phyloP scores from a whole-genome alignment of 805 yeast genomes.

The Pichia occidentalis region DNA sequence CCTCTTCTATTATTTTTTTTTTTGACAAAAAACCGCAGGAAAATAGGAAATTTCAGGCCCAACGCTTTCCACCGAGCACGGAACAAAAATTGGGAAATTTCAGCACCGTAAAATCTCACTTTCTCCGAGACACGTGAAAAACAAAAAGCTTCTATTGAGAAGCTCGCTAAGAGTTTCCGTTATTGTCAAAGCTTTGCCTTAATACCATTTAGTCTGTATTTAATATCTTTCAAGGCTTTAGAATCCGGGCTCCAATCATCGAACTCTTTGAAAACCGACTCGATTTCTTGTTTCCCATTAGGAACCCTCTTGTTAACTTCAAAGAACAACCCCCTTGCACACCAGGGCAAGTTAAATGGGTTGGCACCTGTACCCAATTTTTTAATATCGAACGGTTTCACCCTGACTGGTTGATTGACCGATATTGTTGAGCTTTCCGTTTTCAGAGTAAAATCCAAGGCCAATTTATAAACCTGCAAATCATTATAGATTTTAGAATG shows the following conservation, averaged over 20 bases:
- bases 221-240: conserved; percentile 74
- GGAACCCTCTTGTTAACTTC: conserved; percentile 35
- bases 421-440: conserved; percentile 40
- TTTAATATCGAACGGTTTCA: conserved; percentile 48
- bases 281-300: conserved; percentile 50
- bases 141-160: neutral
- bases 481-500: conserved; percentile 88
- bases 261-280: conserved; percentile 58
- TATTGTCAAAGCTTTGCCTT: conserved; percentile 24
- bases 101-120: too few species aligned
- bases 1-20: too few species aligned
- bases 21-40: too few species aligned
- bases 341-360: conserved; percentile 90
- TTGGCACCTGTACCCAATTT: conserved; percentile 52
- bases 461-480: conserved; percentile 75
- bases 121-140: conserved; percentile 3
- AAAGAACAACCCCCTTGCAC: conserved; percentile 73
- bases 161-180: neutral
- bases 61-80: too few species aligned
- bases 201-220: conserved; percentile 43
- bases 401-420: conserved; percentile 26
- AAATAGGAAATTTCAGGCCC: too few species aligned
- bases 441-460: conserved; percentile 65
- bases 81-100: too few species aligned
- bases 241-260: conserved; percentile 85